Conservation (phyloP, 2,329 filamentous ascomycete species). For the Amphichorda felina region DNA sequence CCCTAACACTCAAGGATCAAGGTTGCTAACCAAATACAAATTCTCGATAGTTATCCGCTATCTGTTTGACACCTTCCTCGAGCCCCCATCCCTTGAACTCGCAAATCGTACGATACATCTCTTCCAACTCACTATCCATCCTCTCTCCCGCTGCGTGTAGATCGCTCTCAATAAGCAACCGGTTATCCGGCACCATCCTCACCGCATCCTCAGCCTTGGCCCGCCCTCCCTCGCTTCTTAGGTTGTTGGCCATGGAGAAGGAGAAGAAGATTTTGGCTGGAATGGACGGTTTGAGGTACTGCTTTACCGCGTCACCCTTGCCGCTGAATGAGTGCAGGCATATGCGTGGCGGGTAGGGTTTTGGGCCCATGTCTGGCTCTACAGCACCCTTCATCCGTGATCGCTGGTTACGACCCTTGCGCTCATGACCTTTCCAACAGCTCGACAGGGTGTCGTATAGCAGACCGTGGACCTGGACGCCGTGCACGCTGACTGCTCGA, state of each 20-base stretch:
- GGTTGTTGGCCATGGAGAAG: constrained; percentile 72
- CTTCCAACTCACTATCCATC: constrained; percentile 67
- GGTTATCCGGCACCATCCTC: constrained; percentile 58
- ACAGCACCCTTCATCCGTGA: constrained; percentile 14
- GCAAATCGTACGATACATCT: constrained; percentile 61
- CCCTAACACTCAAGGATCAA: too few species aligned
- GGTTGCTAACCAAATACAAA: constrained; percentile 61
- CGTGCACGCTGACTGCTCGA: constrained; percentile 53
- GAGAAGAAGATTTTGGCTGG: constrained; percentile 74
- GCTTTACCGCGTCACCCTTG: constrained; percentile 57
- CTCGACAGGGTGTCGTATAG: constrained; percentile 49
- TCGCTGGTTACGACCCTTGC: constrained; percentile 33
- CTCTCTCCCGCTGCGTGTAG: constrained; percentile 64
- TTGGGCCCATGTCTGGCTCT: not conserved
- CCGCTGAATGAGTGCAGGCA: constrained; percentile 88
- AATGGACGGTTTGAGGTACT: constrained; percentile 60
- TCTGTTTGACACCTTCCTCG: constrained; percentile 50
- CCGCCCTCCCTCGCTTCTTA: constrained; percentile 36
- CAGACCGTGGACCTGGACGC: constrained; percentile 60
- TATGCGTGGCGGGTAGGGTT: constrained; percentile 65
- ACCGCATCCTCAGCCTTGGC: constrained; percentile 50
- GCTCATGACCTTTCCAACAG: constrained; percentile 56
- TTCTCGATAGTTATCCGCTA: constrained; percentile 62
- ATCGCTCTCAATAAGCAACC: constrained; percentile 76
- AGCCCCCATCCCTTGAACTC: constrained; percentile 62